Conservation (phyloP, 208 protist genomes). For the Naegleria gruberi region DNA sequence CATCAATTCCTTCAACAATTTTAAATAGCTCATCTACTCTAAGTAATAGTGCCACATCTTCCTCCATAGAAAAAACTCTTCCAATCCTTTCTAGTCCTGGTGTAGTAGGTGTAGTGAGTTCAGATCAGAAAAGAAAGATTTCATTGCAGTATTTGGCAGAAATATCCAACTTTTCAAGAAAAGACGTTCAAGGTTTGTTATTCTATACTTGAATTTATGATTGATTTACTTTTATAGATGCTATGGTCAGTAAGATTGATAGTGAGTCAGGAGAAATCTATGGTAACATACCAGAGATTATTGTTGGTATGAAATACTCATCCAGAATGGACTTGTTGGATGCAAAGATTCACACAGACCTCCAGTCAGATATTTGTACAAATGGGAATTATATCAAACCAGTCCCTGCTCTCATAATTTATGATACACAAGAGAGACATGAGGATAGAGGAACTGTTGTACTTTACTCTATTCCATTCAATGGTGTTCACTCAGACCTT, state of each 20-base stretch:
- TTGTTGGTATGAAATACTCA: not conserved
- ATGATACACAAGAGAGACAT: not conserved
- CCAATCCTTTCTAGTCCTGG: not conserved
- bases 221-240: not conserved
- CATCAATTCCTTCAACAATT: not conserved
- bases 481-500: not conserved
- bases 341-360: not conserved
- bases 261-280: not conserved
- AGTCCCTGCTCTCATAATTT: not conserved
- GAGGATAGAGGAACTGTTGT: not conserved
- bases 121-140: not conserved
- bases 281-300: not conserved
- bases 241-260: not conserved
- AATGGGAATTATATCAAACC: not conserved
- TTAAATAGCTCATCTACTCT: not conserved
- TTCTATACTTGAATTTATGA: not conserved
- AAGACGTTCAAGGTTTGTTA: not conserved
- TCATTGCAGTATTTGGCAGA: not conserved
- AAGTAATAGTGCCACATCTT: no score
- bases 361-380: not conserved
- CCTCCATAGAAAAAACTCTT: not conserved
- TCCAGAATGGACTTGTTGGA: not conserved
- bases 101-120: not conserved
- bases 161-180: not conserved
- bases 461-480: not conserved